These are phyloP conservation scores for Simplicillium sp. DNA, from an alignment of 2,329 filamentous ascomycete species.

Conservation along the genomic window DNA sequence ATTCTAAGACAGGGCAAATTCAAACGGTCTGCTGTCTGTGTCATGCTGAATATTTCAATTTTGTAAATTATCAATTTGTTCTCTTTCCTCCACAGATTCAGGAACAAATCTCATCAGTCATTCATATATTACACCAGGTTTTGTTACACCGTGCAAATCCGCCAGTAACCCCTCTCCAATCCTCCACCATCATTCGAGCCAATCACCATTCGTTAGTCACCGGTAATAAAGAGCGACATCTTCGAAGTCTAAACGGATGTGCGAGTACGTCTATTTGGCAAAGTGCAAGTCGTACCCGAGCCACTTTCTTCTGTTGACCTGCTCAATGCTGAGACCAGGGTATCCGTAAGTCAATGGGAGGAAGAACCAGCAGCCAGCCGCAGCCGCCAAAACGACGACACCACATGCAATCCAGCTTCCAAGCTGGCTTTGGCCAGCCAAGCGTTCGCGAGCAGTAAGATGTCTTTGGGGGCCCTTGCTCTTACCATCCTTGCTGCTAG, in stretches of 20 bases:
- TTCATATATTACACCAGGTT: too few species aligned
- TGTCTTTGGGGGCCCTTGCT: slow-evolving; percentile 42
- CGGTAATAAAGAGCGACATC: too few species aligned
- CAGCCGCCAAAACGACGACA: slow-evolving; percentile 57
- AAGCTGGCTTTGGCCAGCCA: slow-evolving; percentile 67
- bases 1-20: too few species aligned
- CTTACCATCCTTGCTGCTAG: slow-evolving; percentile 27
- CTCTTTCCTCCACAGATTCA: not conserved
- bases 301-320: slow-evolving; percentile 85
- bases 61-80: not conserved
- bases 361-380: slow-evolving; percentile 86
- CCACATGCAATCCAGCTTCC: slow-evolving; percentile 69
- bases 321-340: slow-evolving; percentile 70
- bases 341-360: slow-evolving; percentile 91
- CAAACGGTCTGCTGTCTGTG: too few species aligned
- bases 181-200: not conserved
- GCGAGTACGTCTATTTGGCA: slow-evolving; percentile 61
- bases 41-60: not conserved
- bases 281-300: slow-evolving; percentile 96
- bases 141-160: too few species aligned
- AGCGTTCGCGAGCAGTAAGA: slow-evolving; percentile 71
- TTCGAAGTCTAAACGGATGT: too few species aligned
- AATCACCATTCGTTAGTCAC: too few species aligned
- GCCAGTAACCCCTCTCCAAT: not conserved
- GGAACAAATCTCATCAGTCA: too few species aligned